Conservation (phyloP, 768 basidiomycete genomes). For the button mushroom (Agaricus bisporus) region DNA sequence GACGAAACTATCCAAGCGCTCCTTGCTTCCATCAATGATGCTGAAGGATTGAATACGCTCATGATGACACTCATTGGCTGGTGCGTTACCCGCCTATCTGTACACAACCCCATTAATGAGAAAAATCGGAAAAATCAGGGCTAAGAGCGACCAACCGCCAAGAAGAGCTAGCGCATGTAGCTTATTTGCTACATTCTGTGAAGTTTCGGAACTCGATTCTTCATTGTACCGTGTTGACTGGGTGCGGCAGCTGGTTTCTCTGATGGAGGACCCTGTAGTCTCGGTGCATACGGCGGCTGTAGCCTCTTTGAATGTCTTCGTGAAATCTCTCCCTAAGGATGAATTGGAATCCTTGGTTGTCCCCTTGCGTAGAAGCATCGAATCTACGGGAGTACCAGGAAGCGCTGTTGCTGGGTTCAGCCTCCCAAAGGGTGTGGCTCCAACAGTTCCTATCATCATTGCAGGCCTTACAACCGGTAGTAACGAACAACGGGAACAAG, state of each 20-base stretch:
- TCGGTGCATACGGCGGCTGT: conserved; percentile 79
- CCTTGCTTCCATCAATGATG: conserved; percentile 73
- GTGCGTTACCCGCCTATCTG: conserved; percentile 34
- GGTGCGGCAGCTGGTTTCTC: conserved; percentile 82
- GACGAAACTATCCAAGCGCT: conserved; percentile 72
- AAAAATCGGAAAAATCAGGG: conserved; percentile 40
- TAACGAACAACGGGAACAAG: conserved; percentile 93
- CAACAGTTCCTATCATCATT: conserved; percentile 82
- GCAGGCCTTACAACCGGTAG: conserved; percentile 91
- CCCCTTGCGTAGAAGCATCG: conserved; percentile 82
- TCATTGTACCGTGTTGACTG: conserved; percentile 89
- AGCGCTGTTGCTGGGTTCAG: conserved; percentile 80
- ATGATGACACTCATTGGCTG: conserved; percentile 89
- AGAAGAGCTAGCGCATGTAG: conserved; percentile 77
- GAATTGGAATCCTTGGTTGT: conserved; percentile 89
- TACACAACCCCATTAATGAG: background rate
- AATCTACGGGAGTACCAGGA: conserved; percentile 76
- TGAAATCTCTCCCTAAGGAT: conserved; percentile 89
- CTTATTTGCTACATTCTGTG: conserved; percentile 78
- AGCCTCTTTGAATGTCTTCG: conserved; percentile 77
- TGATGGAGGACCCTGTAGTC: conserved; percentile 74
- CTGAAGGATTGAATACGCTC: conserved; percentile 83
- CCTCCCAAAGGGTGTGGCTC: conserved; percentile 74
- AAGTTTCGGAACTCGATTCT: conserved; percentile 74
- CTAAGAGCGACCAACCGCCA: conserved; percentile 62